Evolutionary conservation across 2,329 filamentous ascomycete species (phyloP).

Genomic region (Macrophomina tecta): DNA sequence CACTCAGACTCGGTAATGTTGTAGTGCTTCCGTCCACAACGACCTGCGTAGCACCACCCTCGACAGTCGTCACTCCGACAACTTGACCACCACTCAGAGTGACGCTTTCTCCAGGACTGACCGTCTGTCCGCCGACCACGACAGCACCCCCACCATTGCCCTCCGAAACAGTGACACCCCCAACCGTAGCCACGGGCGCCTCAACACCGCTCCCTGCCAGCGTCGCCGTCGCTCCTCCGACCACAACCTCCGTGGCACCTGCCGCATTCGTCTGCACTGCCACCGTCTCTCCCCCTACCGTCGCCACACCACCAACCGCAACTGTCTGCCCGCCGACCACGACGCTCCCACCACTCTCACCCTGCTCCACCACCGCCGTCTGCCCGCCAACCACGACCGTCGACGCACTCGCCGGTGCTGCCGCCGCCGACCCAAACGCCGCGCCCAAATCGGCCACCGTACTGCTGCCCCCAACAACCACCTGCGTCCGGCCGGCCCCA

Average conservation of each 20-base stretch:
- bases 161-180: not conserved
- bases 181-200: not conserved
- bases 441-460: not conserved
- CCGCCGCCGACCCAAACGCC: not conserved
- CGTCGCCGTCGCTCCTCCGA: not conserved
- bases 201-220: not conserved
- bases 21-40: constrained; percentile 4
- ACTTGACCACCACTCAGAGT: not conserved
- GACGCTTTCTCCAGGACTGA: not conserved
- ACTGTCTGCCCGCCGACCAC: not conserved
- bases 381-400: not conserved
- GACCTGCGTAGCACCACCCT: constrained; percentile 3
- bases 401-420: not conserved
- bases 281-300: not conserved
- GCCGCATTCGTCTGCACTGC: not conserved
- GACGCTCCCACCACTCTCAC: too few relatives aligned
- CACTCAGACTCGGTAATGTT: not conserved
- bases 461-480: constrained; percentile 3
- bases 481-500: not conserved
- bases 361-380: not conserved
- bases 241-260: not conserved
- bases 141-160: not conserved
- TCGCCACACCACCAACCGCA: not conserved
- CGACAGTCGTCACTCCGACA: not conserved
- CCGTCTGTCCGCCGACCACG: not conserved